A percentile compares a stretch with the other conserved stretches of the same genome.
These are phyloP conservation scores for Serendipita sp. DNA, from an alignment of 768 basidiomycete genomes.

Conservation along the genomic window DNA sequence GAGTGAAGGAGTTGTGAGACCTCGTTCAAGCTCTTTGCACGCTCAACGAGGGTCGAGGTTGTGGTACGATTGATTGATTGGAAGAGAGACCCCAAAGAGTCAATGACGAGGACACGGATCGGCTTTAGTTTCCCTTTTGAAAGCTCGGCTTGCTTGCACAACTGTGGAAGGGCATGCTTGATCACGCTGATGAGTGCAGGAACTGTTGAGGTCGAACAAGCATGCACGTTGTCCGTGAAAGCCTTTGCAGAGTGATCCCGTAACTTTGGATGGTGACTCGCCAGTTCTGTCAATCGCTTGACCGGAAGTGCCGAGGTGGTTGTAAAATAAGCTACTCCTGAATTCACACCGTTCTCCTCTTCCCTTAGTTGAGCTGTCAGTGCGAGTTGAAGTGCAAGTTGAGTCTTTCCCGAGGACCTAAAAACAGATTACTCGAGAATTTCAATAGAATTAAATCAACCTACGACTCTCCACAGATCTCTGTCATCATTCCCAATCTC, in stretches of 20 bases:
- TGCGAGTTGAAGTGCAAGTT: slow-evolving; percentile 72
- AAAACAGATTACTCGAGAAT: neutral
- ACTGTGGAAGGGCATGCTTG: slow-evolving; percentile 34
- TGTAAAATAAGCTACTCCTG: slow-evolving; percentile 63
- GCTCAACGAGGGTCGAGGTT: slow-evolving; percentile 46
- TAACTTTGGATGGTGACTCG: neutral
- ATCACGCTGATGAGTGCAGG: slow-evolving; percentile 40
- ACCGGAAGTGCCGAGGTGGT: slow-evolving; percentile 52
- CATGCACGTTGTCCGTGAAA: slow-evolving; percentile 39
- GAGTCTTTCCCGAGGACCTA: slow-evolving; percentile 91
- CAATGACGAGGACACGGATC: slow-evolving; percentile 66
- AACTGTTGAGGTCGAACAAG: slow-evolving; percentile 38
- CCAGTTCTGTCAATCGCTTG: neutral
- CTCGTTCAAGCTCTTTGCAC: slow-evolving; percentile 51
- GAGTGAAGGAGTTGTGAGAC: slow-evolving; percentile 56
- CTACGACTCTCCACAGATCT: slow-evolving; percentile 80
- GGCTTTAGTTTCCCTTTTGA: slow-evolving; percentile 29
- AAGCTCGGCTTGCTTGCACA: slow-evolving; percentile 24
- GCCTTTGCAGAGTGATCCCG: neutral
- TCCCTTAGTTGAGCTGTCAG: slow-evolving; percentile 58
- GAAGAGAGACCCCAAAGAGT: slow-evolving; percentile 77
- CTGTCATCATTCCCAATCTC: slow-evolving; percentile 66
- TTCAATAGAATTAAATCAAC: slow-evolving; percentile 8
- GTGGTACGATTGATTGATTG: slow-evolving; percentile 44
- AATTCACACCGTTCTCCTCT: slow-evolving; percentile 39